phyloP scores from a whole-genome alignment of 805 yeast species.

The Candida verbasci region DNA sequence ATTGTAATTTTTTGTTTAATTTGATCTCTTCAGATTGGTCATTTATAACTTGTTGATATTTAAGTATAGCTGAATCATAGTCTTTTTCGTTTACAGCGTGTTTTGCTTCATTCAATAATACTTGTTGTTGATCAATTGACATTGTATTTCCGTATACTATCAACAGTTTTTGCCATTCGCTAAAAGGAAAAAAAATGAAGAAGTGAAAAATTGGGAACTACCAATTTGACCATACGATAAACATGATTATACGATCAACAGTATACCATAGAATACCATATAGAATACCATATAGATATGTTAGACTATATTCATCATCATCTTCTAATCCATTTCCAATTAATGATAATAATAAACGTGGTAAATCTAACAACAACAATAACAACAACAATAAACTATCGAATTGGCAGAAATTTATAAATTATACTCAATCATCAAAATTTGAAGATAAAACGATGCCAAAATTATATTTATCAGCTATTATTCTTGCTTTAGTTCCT shows the following conservation, averaged over 20 bases:
- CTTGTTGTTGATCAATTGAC: conserved; percentile 13
- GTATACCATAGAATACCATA: no score
- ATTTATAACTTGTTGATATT: conserved; percentile 50
- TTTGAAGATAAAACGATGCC: conserved; percentile 59
- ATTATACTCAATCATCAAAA: conserved; percentile 44
- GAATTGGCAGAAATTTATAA: conserved; percentile 36
- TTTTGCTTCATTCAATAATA: conserved; percentile 59
- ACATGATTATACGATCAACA: no score
- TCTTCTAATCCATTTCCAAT: conserved; percentile 30
- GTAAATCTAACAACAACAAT: conserved; percentile 16
- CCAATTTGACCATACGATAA: no score
- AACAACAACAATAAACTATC: no score
- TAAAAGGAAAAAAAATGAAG: no score
- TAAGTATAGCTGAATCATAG: conserved; percentile 52
- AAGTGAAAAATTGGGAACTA: no score
- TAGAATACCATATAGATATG: no score
- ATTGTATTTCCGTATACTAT: no score
- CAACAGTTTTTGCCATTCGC: no score
- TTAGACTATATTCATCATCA: no score
- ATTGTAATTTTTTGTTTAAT: conserved; percentile 25
- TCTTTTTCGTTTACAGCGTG: conserved; percentile 48
- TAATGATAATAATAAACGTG: conserved; percentile 17
- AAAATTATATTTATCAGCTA: conserved; percentile 57
- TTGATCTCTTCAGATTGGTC: conserved; percentile 8
- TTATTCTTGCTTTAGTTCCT: conserved; percentile 50